Evolutionary conservation across 306 rosid genomes (phyloP), one percentile per base, ranked within the genome.

Genomic region (Trifolium subterraneum): DNA sequence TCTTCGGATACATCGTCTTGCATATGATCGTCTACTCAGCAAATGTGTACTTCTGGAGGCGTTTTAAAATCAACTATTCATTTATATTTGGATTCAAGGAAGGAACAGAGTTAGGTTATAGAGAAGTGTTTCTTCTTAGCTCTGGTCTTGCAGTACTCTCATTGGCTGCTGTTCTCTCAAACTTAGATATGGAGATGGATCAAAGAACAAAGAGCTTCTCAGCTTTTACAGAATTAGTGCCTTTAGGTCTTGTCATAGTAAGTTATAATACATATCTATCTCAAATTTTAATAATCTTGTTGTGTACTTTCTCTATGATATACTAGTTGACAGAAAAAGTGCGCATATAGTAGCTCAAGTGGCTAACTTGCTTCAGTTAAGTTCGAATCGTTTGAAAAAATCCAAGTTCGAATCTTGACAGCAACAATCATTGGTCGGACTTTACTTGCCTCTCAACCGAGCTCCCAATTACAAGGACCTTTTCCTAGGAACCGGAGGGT

Each of bases 31-130:
- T 79, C 6, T 79, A 79, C 68, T 79, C 82, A 1, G 82, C 63
- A n/a, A 79, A 79, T 33, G 50, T 72, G 55, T 72, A 89, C 96
- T 50, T 92, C 18, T 92, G 98, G 98, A 83, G 88, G 81, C 87
- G 84, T 22, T 92, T 81, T 50, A 87, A 85, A 63, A 86, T 92
- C 78, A 92, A 92, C 72, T 88, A 88, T 70, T 2, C 87, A 9
- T 92, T 92, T 68, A 92, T 92, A 82, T 90, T 90, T 42, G 94
- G 96, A 70, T 78, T 92, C 78, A 86, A 86, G 77, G 83, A 81
- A 81, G 98, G 96, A 78, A 87, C 90, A 18, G 94, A 88, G 38
- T 65, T 90, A 62, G 88, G 92, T n/a, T 85, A 87, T 72, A 80
- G 90, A 73, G 81, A 88, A 73, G 82, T 77, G 6, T 60, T 83